Conservation (phyloP, 441 rosid genomes). For the Caryocar brasiliense region DNA sequence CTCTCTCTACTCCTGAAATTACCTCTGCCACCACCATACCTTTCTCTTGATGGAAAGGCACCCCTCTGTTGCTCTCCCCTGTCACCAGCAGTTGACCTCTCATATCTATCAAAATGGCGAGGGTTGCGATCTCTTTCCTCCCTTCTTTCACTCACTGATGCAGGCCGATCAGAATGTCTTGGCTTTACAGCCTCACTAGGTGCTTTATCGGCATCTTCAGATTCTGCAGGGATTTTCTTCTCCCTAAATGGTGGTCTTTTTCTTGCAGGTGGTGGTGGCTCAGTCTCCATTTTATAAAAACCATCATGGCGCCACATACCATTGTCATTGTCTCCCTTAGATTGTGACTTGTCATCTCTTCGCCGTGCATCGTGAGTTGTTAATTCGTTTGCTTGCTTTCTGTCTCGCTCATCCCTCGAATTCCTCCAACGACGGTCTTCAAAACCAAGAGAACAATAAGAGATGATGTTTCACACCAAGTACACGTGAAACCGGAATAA, state of each 20-base stretch:
- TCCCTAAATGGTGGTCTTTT: constrained; percentile 86
- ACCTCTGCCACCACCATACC: constrained; percentile 24
- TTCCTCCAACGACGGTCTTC: constrained; percentile 57
- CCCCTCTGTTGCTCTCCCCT: constrained; percentile 38
- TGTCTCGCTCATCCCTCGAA: constrained; percentile 36
- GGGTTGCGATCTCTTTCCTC: constrained; percentile 37
- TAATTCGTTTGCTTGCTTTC: constrained; percentile 27
- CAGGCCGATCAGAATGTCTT: constrained; percentile 12
- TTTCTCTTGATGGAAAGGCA: constrained; percentile 28
- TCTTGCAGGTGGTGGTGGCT: constrained; percentile 32
- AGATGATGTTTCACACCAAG: too few species aligned
- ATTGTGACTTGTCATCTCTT: constrained; percentile 34
- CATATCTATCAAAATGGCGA: constrained; percentile 30
- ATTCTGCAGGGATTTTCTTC: constrained; percentile 40
- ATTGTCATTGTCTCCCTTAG: constrained; percentile 33
- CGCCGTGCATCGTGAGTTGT: constrained; percentile 16
- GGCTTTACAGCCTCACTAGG: constrained; percentile 27
- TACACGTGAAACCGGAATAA: too few species aligned
- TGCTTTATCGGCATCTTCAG: constrained; percentile 25
- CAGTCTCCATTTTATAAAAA: constrained; percentile 45
- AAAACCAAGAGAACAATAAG: constrained; percentile 3
- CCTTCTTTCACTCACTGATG: constrained; percentile 32
- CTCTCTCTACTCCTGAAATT: constrained; percentile 45
- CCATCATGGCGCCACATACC: constrained; percentile 57
- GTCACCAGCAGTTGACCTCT: constrained; percentile 31